phyloP scores from a whole-genome alignment of 495 filamentous ascomycete genomes.

The Daldinia loculata region DNA sequence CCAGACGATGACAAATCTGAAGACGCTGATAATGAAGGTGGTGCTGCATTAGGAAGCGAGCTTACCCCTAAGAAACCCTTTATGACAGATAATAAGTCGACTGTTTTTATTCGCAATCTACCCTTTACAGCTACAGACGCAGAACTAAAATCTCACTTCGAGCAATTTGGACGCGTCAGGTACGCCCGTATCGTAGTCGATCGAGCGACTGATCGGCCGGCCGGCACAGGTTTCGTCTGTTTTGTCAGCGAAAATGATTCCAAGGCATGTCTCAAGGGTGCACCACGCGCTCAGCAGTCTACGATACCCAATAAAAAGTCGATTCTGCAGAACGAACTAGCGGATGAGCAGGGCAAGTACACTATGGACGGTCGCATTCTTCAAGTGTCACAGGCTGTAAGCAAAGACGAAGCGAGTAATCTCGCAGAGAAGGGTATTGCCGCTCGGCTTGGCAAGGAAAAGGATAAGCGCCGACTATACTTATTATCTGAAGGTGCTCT shows the following conservation, averaged over 20 bases:
- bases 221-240: constrained; percentile 93
- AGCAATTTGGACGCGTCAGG: constrained; percentile 79
- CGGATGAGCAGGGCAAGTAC: constrained; percentile 81
- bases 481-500: constrained; percentile 89
- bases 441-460: constrained; percentile 72
- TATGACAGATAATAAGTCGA: constrained; percentile 67
- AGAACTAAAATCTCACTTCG: constrained; percentile 81
- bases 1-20: constrained; percentile 53
- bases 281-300: constrained; percentile 66
- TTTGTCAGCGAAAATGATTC: constrained; percentile 83
- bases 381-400: constrained; percentile 83
- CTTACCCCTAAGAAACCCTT: constrained; percentile 50
- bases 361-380: constrained; percentile 89
- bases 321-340: constrained; percentile 80
- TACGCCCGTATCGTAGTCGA: constrained; percentile 93
- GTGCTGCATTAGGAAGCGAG: constrained; percentile 48
- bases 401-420: constrained; percentile 75
- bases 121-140: constrained; percentile 87
- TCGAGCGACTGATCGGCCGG: constrained; percentile 79
- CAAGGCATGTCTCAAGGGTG: constrained; percentile 72
- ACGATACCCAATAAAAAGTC: constrained; percentile 68
- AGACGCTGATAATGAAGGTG: constrained; percentile 49
- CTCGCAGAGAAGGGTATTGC: constrained; percentile 74
- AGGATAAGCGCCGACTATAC: constrained; percentile 92
- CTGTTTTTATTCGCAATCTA: constrained; percentile 93